Evolutionary conservation across 2,329 filamentous ascomycete species (phyloP).

Genomic region (Pleomassaria siparia): DNA sequence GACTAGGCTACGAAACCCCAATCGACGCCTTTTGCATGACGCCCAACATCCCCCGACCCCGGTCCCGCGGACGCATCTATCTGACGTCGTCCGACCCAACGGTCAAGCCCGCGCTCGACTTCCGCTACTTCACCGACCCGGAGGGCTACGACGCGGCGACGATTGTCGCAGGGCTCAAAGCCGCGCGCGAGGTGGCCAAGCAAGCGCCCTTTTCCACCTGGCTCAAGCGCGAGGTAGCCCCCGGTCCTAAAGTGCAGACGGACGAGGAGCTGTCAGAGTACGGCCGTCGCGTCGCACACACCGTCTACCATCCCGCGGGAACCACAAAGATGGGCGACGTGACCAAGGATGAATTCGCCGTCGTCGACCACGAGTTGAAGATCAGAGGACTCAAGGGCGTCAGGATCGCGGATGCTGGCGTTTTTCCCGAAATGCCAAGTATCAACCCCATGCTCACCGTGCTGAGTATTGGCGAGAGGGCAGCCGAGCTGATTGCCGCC

Average conservation of each 20-base stretch:
- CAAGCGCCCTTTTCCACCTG: slow-evolving; percentile 78
- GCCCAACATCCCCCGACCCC: slow-evolving; percentile 82
- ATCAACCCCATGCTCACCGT: slow-evolving; percentile 94
- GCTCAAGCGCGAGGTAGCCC: slow-evolving; percentile 80
- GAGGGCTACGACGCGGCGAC: slow-evolving; percentile 76
- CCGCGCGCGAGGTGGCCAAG: slow-evolving; percentile 21
- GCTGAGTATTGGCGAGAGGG: slow-evolving; percentile 77
- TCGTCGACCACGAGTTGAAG: slow-evolving; percentile 76
- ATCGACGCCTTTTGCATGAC: slow-evolving; percentile 90
- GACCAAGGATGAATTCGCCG: slow-evolving; percentile 67
- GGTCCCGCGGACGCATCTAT: slow-evolving; percentile 75
- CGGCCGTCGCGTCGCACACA: slow-evolving; percentile 78
- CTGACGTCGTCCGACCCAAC: slow-evolving; percentile 73
- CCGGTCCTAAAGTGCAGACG: slow-evolving; percentile 70
- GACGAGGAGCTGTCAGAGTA: slow-evolving; percentile 84
- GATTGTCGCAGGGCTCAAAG: slow-evolving; percentile 26
- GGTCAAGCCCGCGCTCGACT: slow-evolving; percentile 81
- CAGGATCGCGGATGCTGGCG: slow-evolving; percentile 80
- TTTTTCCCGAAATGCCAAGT: slow-evolving; percentile 84
- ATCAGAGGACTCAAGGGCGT: slow-evolving; percentile 72
- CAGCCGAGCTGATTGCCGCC: slow-evolving; percentile 78
- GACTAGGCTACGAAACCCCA: slow-evolving; percentile 70
- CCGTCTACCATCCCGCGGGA: slow-evolving; percentile 86
- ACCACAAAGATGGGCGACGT: slow-evolving; percentile 89
- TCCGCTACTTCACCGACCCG: slow-evolving; percentile 85